Conservation (phyloP, 2,329 filamentous ascomycete species). For the Botrytis tulipae region DNA sequence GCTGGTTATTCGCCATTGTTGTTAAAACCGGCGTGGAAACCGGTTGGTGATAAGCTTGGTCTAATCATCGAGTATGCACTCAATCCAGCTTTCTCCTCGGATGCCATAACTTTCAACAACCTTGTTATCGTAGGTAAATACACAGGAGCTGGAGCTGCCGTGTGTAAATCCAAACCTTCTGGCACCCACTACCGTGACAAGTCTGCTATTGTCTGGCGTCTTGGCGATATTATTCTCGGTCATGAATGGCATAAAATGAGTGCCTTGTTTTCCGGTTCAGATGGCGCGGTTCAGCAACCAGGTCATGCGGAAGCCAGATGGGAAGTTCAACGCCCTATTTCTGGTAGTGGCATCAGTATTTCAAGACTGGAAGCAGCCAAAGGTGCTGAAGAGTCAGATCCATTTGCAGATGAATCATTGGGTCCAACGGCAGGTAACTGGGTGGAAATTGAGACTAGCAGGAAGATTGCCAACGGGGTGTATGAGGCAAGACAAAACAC, state of each 20-base stretch:
- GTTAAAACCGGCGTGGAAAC: slow-evolving; percentile 69
- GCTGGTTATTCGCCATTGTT: slow-evolving; percentile 59
- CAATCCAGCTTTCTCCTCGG: slow-evolving; percentile 57
- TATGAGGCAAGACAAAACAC: slow-evolving; percentile 51
- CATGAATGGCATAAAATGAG: slow-evolving; percentile 70
- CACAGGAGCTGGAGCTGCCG: slow-evolving; percentile 61
- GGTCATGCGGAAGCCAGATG: slow-evolving; percentile 81
- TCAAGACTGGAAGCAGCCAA: slow-evolving; percentile 53
- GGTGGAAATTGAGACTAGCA: slow-evolving; percentile 63
- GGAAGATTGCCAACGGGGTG: slow-evolving; percentile 71
- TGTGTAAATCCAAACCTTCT: slow-evolving; percentile 73
- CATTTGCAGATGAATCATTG: slow-evolving; percentile 65
- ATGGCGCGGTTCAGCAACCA: slow-evolving; percentile 66
- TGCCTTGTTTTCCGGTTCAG: slow-evolving; percentile 73
- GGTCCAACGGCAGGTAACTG: slow-evolving; percentile 49
- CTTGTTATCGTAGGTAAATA: slow-evolving; percentile 71
- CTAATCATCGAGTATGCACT: slow-evolving; percentile 81
- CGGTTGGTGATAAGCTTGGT: slow-evolving; percentile 80
- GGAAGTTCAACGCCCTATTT: slow-evolving; percentile 54
- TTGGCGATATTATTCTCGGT: slow-evolving; percentile 67
- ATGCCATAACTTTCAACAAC: slow-evolving; percentile 65
- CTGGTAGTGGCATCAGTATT: slow-evolving; percentile 66
- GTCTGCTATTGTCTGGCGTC: slow-evolving; percentile 75
- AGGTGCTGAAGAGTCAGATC: slow-evolving; percentile 53
- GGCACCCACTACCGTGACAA: slow-evolving; percentile 79